These are phyloP conservation scores for Aureobasidium sp. DNA, from an alignment of 2,329 filamentous ascomycete genomes.

Conservation along the genomic window DNA sequence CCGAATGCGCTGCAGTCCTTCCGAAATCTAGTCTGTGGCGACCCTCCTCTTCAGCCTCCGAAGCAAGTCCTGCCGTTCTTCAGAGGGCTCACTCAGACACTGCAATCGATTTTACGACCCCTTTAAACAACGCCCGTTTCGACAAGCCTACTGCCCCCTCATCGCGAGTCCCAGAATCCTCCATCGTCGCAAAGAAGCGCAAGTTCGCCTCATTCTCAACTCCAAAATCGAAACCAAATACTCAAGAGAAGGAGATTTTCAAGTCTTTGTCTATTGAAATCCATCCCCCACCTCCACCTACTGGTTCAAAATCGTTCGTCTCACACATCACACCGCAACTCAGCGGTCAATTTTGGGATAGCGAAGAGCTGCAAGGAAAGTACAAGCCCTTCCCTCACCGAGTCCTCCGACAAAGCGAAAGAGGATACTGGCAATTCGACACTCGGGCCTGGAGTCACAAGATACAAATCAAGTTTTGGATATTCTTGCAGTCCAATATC, in stretches of 20 bases:
- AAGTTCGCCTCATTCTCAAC: constrained; percentile 1
- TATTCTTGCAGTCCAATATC: constrained; percentile 67
- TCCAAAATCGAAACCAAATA: not conserved
- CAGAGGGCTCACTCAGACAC: not conserved
- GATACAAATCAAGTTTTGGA: constrained; percentile 65
- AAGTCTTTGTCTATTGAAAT: constrained; percentile 24
- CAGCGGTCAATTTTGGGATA: constrained; percentile 30
- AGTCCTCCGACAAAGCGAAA: constrained; percentile 65
- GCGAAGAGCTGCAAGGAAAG: constrained; percentile 16
- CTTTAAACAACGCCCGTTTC: not conserved
- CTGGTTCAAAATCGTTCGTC: constrained; percentile 27
- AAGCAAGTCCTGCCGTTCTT: not conserved
- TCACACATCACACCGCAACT: constrained; percentile 36
- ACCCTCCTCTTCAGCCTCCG: not conserved
- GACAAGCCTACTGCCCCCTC: not conserved
- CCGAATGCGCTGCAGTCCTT: not conserved
- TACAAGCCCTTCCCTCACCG: not conserved
- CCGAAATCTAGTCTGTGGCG: not conserved
- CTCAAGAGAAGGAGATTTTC: constrained; percentile 1
- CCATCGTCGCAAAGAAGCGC: not conserved
- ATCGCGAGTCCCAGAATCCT: not conserved
- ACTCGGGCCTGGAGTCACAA: constrained; percentile 59
- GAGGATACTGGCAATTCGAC: constrained; percentile 81
- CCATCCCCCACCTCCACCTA: constrained; percentile 28
- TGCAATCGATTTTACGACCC: not conserved